Conservation (phyloP, 805 yeast species). For the Babjeviella inositovora region DNA sequence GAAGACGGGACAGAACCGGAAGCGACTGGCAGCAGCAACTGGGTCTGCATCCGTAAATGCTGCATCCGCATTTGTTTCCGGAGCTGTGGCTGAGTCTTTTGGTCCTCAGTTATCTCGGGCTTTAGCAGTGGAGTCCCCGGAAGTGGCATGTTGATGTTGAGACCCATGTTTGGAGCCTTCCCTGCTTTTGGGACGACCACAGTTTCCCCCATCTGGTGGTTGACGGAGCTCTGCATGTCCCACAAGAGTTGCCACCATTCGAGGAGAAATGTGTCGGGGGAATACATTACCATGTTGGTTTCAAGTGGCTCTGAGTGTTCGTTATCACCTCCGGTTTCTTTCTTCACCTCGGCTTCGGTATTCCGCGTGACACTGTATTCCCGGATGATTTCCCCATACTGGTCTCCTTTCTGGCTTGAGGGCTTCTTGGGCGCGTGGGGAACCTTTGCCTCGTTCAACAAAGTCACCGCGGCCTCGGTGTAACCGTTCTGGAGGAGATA, state of each 20-base stretch:
- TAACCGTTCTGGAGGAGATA: conserved; percentile 28
- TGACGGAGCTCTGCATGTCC: conserved; percentile 27
- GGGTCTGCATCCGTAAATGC: conserved; percentile 6
- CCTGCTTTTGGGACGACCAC: conserved; percentile 3
- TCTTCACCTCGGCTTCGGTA: conserved; percentile 2
- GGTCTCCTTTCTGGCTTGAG: conserved; percentile 3
- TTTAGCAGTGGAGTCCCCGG: not conserved
- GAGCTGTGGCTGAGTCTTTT: conserved; percentile 1
- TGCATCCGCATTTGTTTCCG: conserved; percentile 12
- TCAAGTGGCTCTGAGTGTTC: conserved; percentile 8
- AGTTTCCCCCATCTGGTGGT: conserved; percentile 13
- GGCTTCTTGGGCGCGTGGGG: conserved; percentile 10
- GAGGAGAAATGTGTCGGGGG: conserved; percentile 27
- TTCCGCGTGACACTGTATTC: conserved; percentile 4
- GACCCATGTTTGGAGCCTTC: not conserved
- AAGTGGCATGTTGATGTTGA: not conserved
- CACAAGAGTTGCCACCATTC: conserved; percentile 44
- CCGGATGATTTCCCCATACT: conserved; percentile 3
- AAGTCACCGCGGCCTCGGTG: conserved; percentile 29
- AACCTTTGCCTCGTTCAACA: conserved; percentile 26
- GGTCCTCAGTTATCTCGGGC: not conserved
- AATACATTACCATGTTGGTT: conserved; percentile 21
- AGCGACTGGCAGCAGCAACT: too few relatives aligned
- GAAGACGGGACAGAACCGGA: too few relatives aligned
- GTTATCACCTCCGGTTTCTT: conserved; percentile 3